phyloP scores from a whole-genome alignment of 2,329 filamentous ascomycete species.

The Albophoma yamanashiensis region DNA sequence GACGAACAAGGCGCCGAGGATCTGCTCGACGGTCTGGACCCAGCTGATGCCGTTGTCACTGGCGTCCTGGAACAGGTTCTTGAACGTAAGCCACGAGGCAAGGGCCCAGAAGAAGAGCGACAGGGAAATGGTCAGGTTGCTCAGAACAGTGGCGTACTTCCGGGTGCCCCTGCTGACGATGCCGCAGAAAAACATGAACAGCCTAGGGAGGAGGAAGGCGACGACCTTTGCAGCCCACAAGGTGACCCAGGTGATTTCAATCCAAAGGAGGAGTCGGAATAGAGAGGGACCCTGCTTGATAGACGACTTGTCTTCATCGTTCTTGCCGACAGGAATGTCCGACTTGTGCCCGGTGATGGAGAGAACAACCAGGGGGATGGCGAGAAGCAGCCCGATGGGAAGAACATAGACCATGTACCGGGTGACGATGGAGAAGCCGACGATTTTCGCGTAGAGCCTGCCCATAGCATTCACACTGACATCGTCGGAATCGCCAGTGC shows the following conservation, averaged over 20 bases:
- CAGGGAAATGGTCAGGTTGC: constrained; percentile 53
- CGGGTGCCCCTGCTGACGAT: constrained; percentile 59
- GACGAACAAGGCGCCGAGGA: constrained; percentile 57
- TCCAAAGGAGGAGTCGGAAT: constrained; percentile 56
- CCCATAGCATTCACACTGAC: constrained; percentile 54
- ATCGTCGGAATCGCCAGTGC: constrained; percentile 38
- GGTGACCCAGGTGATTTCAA: constrained; percentile 56
- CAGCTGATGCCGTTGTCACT: constrained; percentile 31
- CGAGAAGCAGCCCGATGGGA: constrained; percentile 50
- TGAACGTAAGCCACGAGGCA: constrained; percentile 51
- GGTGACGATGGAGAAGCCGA: constrained; percentile 52
- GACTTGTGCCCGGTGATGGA: constrained; percentile 28
- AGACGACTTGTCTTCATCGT: not conserved
- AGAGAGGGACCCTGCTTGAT: constrained; percentile 33
- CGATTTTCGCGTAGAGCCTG: constrained; percentile 51
- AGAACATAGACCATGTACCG: constrained; percentile 59
- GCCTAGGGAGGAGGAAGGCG: constrained; percentile 45
- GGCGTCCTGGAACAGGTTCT: constrained; percentile 34
- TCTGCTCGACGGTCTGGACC: constrained; percentile 47
- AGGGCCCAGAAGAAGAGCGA: constrained; percentile 61
- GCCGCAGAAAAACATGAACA: constrained; percentile 60
- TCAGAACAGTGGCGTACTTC: constrained; percentile 58
- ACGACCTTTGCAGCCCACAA: constrained; percentile 59
- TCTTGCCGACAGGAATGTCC: constrained; percentile 26
- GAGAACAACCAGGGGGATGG: constrained; percentile 49